These are phyloP conservation scores for Verticillium alfalfae DNA, from an alignment of 2,329 filamentous ascomycete species.

Conservation along the genomic window DNA sequence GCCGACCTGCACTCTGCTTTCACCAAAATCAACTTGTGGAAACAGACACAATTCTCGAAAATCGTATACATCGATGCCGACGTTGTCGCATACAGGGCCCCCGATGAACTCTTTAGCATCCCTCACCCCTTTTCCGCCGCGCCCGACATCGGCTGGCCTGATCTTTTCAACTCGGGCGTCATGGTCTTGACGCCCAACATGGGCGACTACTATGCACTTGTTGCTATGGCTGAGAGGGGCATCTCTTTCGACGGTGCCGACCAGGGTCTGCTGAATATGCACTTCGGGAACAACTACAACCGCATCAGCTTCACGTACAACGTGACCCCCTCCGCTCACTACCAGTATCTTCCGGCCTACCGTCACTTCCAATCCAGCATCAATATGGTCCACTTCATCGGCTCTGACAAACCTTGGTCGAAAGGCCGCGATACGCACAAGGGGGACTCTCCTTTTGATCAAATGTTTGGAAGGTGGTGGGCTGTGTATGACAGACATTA, in stretches of 20 bases:
- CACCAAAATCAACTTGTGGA: slow-evolving; percentile 95
- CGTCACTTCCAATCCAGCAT: slow-evolving; percentile 87
- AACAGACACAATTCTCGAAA: slow-evolving; percentile 80
- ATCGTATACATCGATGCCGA: slow-evolving; percentile 96
- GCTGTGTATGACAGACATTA: slow-evolving; percentile 88
- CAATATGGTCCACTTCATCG: slow-evolving; percentile 91
- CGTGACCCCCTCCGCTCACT: slow-evolving; percentile 91
- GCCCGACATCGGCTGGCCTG: slow-evolving; percentile 96
- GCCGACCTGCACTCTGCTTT: slow-evolving; percentile 87
- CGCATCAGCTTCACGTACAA: slow-evolving; percentile 94
- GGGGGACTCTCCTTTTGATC: slow-evolving; percentile 64
- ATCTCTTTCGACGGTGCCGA: slow-evolving; percentile 97
- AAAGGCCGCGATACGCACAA: slow-evolving; percentile 50
- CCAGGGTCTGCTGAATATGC: slow-evolving; percentile 91
- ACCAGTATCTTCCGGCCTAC: slow-evolving; percentile 96
- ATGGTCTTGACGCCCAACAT: slow-evolving; percentile 86
- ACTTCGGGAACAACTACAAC: slow-evolving; percentile 80
- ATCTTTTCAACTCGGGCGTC: slow-evolving; percentile 96
- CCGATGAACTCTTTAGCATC: slow-evolving; percentile 83
- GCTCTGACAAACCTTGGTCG: slow-evolving; percentile 83
- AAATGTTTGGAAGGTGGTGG: slow-evolving; percentile 90
- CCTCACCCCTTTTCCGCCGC: slow-evolving; percentile 61
- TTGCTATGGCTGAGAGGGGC: slow-evolving; percentile 76
- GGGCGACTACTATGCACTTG: slow-evolving; percentile 81
- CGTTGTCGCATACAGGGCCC: slow-evolving; percentile 81